Conservation (phyloP, 495 filamentous ascomycete species). For the Xylaria intraflava region DNA sequence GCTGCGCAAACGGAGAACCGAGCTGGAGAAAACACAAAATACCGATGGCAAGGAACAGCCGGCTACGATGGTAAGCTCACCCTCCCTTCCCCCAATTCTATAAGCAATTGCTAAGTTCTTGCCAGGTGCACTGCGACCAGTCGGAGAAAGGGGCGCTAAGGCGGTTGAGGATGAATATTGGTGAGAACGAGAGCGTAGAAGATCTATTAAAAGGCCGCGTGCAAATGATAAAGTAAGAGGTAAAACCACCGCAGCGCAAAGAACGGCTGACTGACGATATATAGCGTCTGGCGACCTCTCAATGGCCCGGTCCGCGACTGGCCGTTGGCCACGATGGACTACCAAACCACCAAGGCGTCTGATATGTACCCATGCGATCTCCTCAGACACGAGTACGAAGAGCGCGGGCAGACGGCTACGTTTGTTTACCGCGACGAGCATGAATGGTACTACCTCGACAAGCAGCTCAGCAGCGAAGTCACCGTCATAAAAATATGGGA, state of each 20-base stretch:
- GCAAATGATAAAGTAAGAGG: not conserved
- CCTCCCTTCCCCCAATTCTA: not conserved
- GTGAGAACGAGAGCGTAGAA: not conserved
- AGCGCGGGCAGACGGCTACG: conserved; percentile 11
- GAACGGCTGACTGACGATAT: not conserved
- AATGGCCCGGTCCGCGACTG: conserved; percentile 12
- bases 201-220: not conserved
- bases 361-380: conserved; percentile 11
- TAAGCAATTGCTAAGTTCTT: not conserved
- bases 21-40: too few species aligned
- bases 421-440: conserved; percentile 2
- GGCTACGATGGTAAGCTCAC: not conserved
- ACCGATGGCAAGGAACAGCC: too few species aligned
- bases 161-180: not conserved
- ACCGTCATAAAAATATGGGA: conserved; percentile 12
- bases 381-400: conserved; percentile 2
- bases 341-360: not conserved
- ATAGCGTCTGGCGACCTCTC: conserved; percentile 14
- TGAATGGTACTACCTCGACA: conserved; percentile 11
- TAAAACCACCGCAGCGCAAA: not conserved
- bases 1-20: too few species aligned
- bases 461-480: conserved; percentile 4
- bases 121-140: conserved; percentile 11
- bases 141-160: conserved; percentile 2
- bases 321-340: conserved; percentile 16